A percentile compares a stretch with the other conserved stretches of the same genome.
Evolutionary conservation across 257 asterid species (phyloP).

Genomic region (Agastache rugosa): DNA sequence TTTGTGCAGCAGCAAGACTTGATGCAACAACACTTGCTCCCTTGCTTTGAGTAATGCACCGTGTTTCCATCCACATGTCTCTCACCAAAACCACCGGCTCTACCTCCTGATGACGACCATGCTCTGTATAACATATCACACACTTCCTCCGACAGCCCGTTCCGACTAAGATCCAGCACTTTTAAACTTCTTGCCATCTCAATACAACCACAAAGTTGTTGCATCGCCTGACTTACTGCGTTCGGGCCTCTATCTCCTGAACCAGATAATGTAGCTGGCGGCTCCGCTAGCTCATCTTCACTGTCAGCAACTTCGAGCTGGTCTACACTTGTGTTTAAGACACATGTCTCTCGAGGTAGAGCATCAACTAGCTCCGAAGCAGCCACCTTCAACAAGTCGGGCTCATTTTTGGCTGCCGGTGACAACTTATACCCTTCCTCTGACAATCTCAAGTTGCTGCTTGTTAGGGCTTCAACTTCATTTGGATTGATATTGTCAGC

Average conservation of each 20-base stretch:
- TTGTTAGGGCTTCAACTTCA: conserved; percentile 45
- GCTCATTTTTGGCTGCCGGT: conserved; percentile 25
- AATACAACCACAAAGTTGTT: conserved; percentile 54
- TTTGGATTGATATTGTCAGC: conserved; percentile 61
- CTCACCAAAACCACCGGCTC: conserved; percentile 55
- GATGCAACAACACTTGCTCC: conserved; percentile 61
- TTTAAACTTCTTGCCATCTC: conserved; percentile 51
- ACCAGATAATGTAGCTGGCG: conserved; percentile 40
- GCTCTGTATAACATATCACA: conserved; percentile 48
- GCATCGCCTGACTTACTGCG: conserved; percentile 44
- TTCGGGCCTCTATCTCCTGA: conserved; percentile 29
- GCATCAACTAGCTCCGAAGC: conserved; percentile 33
- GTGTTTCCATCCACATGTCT: conserved; percentile 56
- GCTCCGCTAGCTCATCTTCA: conserved; percentile 60
- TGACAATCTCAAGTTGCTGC: conserved; percentile 17
- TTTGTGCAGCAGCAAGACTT: conserved; percentile 86
- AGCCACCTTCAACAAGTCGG: conserved; percentile 12
- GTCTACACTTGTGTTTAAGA: conserved; percentile 33
- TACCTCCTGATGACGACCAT: conserved; percentile 67
- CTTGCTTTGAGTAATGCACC: conserved; percentile 71
- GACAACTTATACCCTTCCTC: conserved; percentile 31
- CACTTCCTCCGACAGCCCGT: conserved; percentile 57
- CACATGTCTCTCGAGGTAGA: conserved; percentile 29
- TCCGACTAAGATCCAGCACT: conserved; percentile 69
- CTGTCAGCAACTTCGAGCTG: conserved; percentile 82